Percentiles rank a stretch among this genome's conserved stretches.
Conservation (phyloP, 2,329 filamentous ascomycete species). For the Phaeosphaeriaceae sp. region DNA sequence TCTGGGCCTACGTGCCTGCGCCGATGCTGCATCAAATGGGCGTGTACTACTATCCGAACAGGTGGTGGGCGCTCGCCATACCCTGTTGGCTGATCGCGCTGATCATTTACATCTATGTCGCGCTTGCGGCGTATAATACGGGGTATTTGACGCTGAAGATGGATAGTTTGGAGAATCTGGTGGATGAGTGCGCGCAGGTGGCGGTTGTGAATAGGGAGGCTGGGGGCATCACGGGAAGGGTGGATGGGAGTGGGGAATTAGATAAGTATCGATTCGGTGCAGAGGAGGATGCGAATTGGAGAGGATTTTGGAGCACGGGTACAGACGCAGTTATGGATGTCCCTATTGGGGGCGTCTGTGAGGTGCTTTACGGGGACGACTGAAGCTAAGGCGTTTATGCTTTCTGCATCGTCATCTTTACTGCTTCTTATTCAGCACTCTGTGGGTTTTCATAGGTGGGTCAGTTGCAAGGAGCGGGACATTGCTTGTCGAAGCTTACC, state of each 20-base stretch:
- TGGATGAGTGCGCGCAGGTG: slow-evolving; percentile 87
- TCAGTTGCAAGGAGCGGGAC: slow-evolving; percentile 2
- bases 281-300: slow-evolving; percentile 70
- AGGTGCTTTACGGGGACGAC: slow-evolving; percentile 80
- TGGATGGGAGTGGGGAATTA: slow-evolving; percentile 24
- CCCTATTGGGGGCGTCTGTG: slow-evolving; percentile 91
- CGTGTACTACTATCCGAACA: slow-evolving; percentile 95
- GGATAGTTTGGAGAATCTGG: slow-evolving; percentile 82
- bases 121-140: slow-evolving; percentile 88
- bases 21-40: slow-evolving; percentile 91
- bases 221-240: slow-evolving; percentile 60
- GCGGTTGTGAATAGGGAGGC: slow-evolving; percentile 76
- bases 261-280: slow-evolving; percentile 45
- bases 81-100: slow-evolving; percentile 89
- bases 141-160: slow-evolving; percentile 85
- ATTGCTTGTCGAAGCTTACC: slow-evolving; percentile 25
- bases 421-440: slow-evolving; percentile 11
- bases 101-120: slow-evolving; percentile 91
- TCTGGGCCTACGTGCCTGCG: slow-evolving; percentile 91
- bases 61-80: slow-evolving; percentile 96
- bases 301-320: slow-evolving; percentile 83
- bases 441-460: background rate
- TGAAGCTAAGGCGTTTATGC: too few relatives aligned
- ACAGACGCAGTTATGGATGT: slow-evolving; percentile 98
- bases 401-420: slow-evolving; percentile 26